Evolutionary conservation across 371 early-diverging fungal genomes (phyloP), one percentile per base, ranked within the genome.

Genomic region (Mucor lusitanicus): DNA sequence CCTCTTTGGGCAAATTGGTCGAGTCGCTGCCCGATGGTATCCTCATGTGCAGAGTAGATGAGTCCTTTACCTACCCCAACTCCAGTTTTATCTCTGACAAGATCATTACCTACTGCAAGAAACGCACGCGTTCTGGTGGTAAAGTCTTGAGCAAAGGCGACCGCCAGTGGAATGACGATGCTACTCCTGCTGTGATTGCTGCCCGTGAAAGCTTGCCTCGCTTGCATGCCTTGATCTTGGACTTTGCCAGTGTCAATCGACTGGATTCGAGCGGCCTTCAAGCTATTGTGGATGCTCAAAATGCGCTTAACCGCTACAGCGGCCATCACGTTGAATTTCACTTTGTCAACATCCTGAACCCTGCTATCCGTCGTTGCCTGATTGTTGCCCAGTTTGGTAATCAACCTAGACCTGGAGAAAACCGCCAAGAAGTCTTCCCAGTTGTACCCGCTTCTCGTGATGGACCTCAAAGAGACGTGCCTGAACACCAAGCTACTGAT

Each of bases 31-130:
- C 90, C 7, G 66, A 71, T 1, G 90, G 92, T 12, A 76, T 90
- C 63, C 58, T 88, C 15, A 85, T 90, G 66, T 81, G 86, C 70
- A 76, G 87, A 57, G 64, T 88, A 8, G 85, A 87, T 23, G 91
- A 92, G 67, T 81, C 88, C 6, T 68, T 92, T 17, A 86, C 87
- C 1, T 92, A 89, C 69, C 91, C 91, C 39, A 92, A 92, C 73
- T 80, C 90, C 33, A 59, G 78, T 30, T 90, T 77, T 70, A 65
- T 87, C 57, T 70, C 81, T 9, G 81, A 83, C 23, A 73, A 72
- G n/a, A 75, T 87, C n/a, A 77, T 86, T 33, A 33, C 63, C n/a
- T 79, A 83, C 54, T 77, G 75, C 44, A 81, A 80, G 28, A 19
- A 65, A 0, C 65, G 68, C 17, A 82, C 84, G 2, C 73, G 77